phyloP scores from a whole-genome alignment of 2,329 filamentous ascomycete genomes.

The Drechslerella coelobrocha region DNA sequence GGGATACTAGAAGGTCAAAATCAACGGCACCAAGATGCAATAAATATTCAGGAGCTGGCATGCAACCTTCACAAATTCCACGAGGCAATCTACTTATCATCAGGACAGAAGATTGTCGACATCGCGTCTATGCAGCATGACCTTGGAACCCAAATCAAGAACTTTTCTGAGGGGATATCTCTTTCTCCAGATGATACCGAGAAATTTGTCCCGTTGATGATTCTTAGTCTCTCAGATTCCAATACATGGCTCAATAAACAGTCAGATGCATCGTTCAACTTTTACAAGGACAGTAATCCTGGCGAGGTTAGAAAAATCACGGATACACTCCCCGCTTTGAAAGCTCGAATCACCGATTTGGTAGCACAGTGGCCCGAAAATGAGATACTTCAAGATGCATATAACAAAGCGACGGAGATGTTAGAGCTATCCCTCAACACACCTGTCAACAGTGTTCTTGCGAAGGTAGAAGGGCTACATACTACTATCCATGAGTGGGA shows the following conservation, averaged over 20 bases:
- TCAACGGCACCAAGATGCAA: constrained; percentile 2
- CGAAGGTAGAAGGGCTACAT: constrained; percentile 86
- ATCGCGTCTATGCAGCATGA: constrained; percentile 25
- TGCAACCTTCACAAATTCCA: constrained; percentile 19
- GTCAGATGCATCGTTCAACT: constrained; percentile 69
- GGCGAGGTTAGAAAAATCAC: constrained; percentile 77
- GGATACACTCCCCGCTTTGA: constrained; percentile 71
- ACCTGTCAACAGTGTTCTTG: constrained; percentile 83
- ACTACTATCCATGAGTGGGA: constrained; percentile 91
- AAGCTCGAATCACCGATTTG: constrained; percentile 75
- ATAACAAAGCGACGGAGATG: constrained; percentile 75
- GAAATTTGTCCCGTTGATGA: constrained; percentile 25
- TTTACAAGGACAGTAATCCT: constrained; percentile 84
- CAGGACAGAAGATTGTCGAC: background rate
- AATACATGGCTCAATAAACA: constrained; percentile 28
- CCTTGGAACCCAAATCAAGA: constrained; percentile 16
- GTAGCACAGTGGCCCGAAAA: constrained; percentile 71
- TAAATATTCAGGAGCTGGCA: constrained; percentile 18
- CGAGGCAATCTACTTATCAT: constrained; percentile 18
- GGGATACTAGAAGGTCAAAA: background rate
- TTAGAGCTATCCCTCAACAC: constrained; percentile 78
- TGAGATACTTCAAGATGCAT: constrained; percentile 80
- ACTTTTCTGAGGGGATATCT: constrained; percentile 1
- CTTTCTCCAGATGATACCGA: constrained; percentile 16
- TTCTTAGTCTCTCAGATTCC: constrained; percentile 29